phyloP scores from a whole-genome alignment of 805 yeast species.

The Ogataea salicorniae region DNA sequence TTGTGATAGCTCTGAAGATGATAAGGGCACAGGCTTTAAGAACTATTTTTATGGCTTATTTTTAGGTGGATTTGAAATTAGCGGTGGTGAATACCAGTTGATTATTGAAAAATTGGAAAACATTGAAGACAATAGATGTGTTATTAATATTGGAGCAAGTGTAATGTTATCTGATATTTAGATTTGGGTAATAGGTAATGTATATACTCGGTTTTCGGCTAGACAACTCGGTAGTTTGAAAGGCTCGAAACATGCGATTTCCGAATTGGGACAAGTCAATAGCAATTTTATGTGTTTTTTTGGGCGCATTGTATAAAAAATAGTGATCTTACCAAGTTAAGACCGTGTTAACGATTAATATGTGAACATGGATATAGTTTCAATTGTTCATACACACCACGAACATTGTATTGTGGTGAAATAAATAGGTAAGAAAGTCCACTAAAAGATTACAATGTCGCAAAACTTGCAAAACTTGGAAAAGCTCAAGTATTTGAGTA shows the following conservation, averaged over 20 bases:
- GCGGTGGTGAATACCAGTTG: not conserved
- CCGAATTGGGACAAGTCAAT: conserved; percentile 4
- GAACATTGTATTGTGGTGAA: too few species aligned
- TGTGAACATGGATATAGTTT: too few species aligned
- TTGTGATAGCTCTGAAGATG: not conserved
- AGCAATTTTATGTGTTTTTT: not conserved
- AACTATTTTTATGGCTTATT: conserved; percentile 1
- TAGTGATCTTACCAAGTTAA: too few species aligned
- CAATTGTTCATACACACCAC: too few species aligned
- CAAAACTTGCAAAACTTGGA: not conserved
- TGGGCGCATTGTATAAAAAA: not conserved
- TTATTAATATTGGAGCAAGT: conserved; percentile 1
- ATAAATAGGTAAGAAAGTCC: too few species aligned
- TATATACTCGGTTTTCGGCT: too few species aligned
- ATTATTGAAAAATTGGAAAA: conserved; percentile 1
- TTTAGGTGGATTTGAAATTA: conserved; percentile 1
- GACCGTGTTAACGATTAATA: too few species aligned
- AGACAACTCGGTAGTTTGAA: too few species aligned
- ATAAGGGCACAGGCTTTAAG: not conserved
- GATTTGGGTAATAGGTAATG: too few species aligned
- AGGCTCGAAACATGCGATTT: not conserved
- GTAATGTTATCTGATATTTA: not conserved
- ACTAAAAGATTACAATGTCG: too few species aligned
- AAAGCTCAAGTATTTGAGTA: not conserved
- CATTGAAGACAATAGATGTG: not conserved